Percentiles rank a stretch among this genome's conserved stretches.
These are phyloP conservation scores for Arthroderma sp. DNA, from an alignment of 2,329 filamentous ascomycete species.

Conservation along the genomic window DNA sequence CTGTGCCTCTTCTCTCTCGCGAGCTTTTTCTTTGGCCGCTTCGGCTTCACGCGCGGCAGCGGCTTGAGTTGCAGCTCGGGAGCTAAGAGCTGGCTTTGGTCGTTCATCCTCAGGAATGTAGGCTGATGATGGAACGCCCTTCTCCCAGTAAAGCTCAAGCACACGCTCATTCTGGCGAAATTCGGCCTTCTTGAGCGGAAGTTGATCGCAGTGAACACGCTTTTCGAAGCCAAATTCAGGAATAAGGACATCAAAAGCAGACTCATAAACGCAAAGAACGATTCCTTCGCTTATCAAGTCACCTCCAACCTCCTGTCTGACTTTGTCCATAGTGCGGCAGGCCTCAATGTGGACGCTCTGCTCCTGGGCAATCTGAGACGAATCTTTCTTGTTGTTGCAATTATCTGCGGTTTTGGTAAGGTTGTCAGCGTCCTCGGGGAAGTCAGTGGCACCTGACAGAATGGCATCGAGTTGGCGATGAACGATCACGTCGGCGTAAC, in stretches of 20 bases:
- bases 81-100: conserved; percentile 64
- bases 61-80: conserved; percentile 60
- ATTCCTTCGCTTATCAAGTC: conserved; percentile 93
- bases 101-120: conserved; percentile 96
- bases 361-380: conserved; percentile 90
- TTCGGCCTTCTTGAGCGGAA: conserved; percentile 96
- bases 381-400: conserved; percentile 99
- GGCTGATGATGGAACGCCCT: conserved; percentile 89
- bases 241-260: conserved; percentile 94
- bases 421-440: conserved; percentile 74
- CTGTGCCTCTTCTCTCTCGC: conserved; percentile 79
- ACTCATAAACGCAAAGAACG: conserved; percentile 94
- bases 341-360: conserved; percentile 98
- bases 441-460: conserved; percentile 71
- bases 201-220: conserved; percentile 94
- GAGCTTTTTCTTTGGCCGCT: conserved; percentile 64
- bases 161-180: conserved; percentile 93
- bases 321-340: conserved; percentile 90
- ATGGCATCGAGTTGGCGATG: conserved; percentile 87
- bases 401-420: conserved; percentile 86
- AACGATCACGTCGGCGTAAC: conserved; percentile 88
- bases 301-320: conserved; percentile 69
- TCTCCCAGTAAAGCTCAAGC: conserved; percentile 98
- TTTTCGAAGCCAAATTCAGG: conserved; percentile 99
- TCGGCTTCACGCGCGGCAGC: conserved; percentile 70